Percentiles rank a stretch among this genome's conserved stretches.
Evolutionary conservation across 306 rosid species (phyloP).

Genomic region (Begonia masoniana): DNA sequence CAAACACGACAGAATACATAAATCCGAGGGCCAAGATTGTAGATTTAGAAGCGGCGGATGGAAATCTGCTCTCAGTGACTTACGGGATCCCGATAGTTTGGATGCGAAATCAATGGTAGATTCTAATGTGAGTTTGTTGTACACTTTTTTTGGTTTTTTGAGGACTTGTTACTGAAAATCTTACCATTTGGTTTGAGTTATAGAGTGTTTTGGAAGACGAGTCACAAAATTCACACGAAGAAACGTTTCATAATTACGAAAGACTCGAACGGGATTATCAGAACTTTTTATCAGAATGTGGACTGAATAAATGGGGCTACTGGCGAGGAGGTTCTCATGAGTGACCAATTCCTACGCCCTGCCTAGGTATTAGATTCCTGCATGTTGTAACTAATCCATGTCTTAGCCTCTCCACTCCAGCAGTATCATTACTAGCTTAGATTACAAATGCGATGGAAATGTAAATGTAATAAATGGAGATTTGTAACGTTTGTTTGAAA

Average conservation of each 20-base stretch:
- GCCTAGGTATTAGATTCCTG: neutral
- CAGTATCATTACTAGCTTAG: too few relatives aligned
- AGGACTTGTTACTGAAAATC: neutral
- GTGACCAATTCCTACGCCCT: neutral
- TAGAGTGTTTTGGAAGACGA: slow-evolving; percentile 19
- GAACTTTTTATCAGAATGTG: slow-evolving; percentile 23
- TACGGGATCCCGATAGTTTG: slow-evolving; percentile 11
- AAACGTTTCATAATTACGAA: slow-evolving; percentile 13
- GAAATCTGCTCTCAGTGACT: slow-evolving; percentile 25
- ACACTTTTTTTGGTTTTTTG: neutral
- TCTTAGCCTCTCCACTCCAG: too few relatives aligned
- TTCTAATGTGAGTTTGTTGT: slow-evolving; percentile 8
- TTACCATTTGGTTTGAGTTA: slow-evolving; percentile 1
- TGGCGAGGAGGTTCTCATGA: slow-evolving; percentile 24
- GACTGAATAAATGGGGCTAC: slow-evolving; percentile 20
- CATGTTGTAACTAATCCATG: neutral
- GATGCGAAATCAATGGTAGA: slow-evolving; percentile 8
- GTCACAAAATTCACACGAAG: slow-evolving; percentile 12
- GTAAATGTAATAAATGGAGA: too few relatives aligned
- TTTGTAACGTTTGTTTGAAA: too few relatives aligned
- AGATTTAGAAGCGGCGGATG: slow-evolving; percentile 15
- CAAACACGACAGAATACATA: slow-evolving; percentile 2
- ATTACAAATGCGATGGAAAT: too few relatives aligned
- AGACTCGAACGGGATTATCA: slow-evolving; percentile 24
- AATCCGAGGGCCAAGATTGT: slow-evolving; percentile 5